Conservation (phyloP, 306 rosid species). For the Purshia tridentata region DNA sequence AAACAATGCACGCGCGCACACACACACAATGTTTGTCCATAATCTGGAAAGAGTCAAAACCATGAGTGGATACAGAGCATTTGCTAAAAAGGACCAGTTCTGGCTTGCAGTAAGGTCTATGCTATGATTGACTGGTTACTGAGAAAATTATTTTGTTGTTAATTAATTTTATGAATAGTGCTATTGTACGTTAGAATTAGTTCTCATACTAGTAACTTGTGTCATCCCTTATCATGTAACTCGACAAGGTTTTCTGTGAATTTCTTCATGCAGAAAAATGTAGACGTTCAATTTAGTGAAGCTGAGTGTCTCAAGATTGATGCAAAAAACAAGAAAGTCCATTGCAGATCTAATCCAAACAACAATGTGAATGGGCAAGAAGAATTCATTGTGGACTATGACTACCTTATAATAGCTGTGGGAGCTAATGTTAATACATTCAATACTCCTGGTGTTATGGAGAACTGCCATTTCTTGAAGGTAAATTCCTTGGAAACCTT, state of each 20-base stretch:
- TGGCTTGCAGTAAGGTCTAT: no score
- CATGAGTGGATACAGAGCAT: no score
- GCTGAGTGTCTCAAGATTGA: conserved; percentile 91
- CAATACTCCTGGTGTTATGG: conserved; percentile 93
- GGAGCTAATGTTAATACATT: conserved; percentile 96
- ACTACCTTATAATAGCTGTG: conserved; percentile 65
- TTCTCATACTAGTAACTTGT: no score
- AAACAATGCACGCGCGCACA: no score
- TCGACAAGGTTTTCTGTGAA: conserved; percentile 8
- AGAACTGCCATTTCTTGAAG: conserved; percentile 95
- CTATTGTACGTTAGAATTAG: neutral
- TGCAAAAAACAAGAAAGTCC: conserved; percentile 72
- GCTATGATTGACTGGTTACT: no score
- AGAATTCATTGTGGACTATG: conserved; percentile 78
- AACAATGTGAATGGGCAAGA: conserved; percentile 56
- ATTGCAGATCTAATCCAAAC: conserved; percentile 59
- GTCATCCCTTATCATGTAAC: neutral
- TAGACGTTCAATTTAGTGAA: conserved; percentile 60
- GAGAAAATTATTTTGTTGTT: no score
- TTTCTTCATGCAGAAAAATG: conserved; percentile 56
- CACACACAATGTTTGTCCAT: no score
- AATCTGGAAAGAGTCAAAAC: no score
- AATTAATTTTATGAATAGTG: neutral
- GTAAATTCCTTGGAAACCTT: conserved; percentile 34
- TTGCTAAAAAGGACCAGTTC: no score